Evolutionary conservation across 1,284 basidiomycete genomes (phyloP), one percentile per base, ranked within the genome.

Genomic region (Marasmius sp.): DNA sequence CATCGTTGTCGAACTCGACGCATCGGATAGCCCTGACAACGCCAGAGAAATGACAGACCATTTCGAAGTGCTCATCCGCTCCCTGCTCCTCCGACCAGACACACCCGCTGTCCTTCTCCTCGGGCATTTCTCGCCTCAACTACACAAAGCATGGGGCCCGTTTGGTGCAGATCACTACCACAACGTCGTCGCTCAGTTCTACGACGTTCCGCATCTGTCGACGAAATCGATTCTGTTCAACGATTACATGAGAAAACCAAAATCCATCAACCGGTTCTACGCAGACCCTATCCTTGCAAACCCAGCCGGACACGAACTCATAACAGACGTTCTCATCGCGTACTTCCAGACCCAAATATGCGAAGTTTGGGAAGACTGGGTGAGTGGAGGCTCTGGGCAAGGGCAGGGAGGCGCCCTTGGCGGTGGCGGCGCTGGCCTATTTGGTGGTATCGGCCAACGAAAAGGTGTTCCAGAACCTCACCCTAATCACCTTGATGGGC

Each of bases 321-420:
- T 98, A 62, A 80, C 92, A 39, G 95, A 98, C 72, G 85, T 93
- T 39, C 83, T 98, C 65, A 85, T 92, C 66, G 86, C 92, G 8
- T 98, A 95, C 77, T 83, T 98, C 75, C 89, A 97, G 74, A 82
- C 84, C 20, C 93, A 96, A 73, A 87, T 94, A 61, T 98, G 95
- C 73, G 77, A 82, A 3, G 88, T 91, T 3, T 97, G 95, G 94
- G 85, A 86, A 6, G 85, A 89, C 0, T 87, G 87, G 2, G 85
- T 83, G 27, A 92, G 91, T 6, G 45, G 45, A 16, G 45, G 20
- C 6, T 47, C 45, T 14, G 76, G 79, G 50, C 74, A 74, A 20
- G 67, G 77, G 12, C 33, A 54, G 16, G 52, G 52, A 11, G 77
- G 78, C 0, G 71, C 77, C 61, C 66, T 71, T 62, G 66, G 76